phyloP scores from a whole-genome alignment of 495 filamentous ascomycete genomes.

The Terfezia boudieri region DNA sequence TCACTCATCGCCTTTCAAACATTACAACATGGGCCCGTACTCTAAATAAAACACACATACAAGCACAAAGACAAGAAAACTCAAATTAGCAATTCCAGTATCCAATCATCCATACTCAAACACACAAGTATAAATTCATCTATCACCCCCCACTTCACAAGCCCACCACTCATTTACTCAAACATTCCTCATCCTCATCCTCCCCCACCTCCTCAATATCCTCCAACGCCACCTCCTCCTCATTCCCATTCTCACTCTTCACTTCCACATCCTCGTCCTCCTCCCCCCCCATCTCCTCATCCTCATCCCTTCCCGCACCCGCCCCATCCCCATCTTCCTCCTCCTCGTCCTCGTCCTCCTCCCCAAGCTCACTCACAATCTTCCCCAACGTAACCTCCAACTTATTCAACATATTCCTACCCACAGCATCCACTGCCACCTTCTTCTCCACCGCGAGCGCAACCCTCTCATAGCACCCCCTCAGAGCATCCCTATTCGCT shows the following conservation, averaged over 20 bases:
- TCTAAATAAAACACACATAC: no score
- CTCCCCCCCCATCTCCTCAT: conserved; percentile 13
- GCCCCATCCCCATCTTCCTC: conserved; percentile 22
- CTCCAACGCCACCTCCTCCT: conserved; percentile 6
- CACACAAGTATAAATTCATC: no score
- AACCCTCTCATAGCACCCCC: conserved; percentile 31
- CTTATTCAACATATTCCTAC: conserved; percentile 57
- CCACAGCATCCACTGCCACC: conserved; percentile 43
- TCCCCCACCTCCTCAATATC: conserved; percentile 4
- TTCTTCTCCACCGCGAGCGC: conserved; percentile 47
- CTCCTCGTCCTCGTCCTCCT: conserved; percentile 19
- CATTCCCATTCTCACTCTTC: conserved; percentile 4
- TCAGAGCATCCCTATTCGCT: conserved; percentile 28
- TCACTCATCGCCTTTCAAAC: no score
- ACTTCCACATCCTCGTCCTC: conserved; percentile 5
- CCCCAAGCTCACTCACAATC: conserved; percentile 33
- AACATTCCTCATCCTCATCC: neutral
- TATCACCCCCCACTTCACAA: no score
- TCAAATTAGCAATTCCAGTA: no score
- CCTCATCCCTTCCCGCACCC: conserved; percentile 6
- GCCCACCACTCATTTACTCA: no score
- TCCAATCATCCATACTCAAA: no score
- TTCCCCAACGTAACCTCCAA: conserved; percentile 43
- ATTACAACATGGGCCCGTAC: no score
- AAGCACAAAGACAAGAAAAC: no score